phyloP scores from a whole-genome alignment of 2,329 filamentous ascomycete species.

The Alternaria longipes region DNA sequence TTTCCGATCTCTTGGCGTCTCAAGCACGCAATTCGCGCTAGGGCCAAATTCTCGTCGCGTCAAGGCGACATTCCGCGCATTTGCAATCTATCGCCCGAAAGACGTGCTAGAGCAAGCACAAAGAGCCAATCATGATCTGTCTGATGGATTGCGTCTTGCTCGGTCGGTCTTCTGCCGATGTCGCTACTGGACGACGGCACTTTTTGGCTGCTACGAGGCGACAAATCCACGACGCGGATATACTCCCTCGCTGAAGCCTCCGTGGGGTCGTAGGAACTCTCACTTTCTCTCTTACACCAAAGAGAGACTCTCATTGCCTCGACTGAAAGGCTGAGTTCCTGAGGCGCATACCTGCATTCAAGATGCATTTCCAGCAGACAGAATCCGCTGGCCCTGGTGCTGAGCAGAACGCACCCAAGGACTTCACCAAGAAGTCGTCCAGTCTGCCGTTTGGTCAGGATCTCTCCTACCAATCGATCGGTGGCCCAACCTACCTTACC shows the following conservation, averaged over 20 bases:
- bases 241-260: conserved; percentile 26
- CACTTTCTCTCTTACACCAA: conserved; percentile 17
- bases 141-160: conserved; percentile 33
- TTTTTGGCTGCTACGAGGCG: conserved; percentile 29
- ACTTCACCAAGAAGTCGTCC: conserved; percentile 56
- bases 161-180: conserved; percentile 41
- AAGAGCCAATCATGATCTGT: conserved; percentile 42
- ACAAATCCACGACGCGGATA: conserved; percentile 14
- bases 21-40: conserved; percentile 43
- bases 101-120: conserved; percentile 19
- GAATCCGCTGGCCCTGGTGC: conserved; percentile 50
- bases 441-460: conserved; percentile 63
- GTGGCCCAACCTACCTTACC: conserved; percentile 90
- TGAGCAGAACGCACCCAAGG: conserved; percentile 42
- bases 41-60: conserved; percentile 36
- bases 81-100: conserved; percentile 39
- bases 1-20: conserved; percentile 8
- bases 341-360: conserved; percentile 27
- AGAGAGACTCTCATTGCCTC: conserved; percentile 19
- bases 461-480: conserved; percentile 67
- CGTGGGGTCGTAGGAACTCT: conserved; percentile 19
- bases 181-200: conserved; percentile 32
- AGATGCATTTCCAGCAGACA: conserved; percentile 51
- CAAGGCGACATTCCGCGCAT: conserved; percentile 37
- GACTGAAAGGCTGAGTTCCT: conserved; percentile 8